Conservation (phyloP, 2,329 filamentous ascomycete genomes). For the Polychaeton citri region DNA sequence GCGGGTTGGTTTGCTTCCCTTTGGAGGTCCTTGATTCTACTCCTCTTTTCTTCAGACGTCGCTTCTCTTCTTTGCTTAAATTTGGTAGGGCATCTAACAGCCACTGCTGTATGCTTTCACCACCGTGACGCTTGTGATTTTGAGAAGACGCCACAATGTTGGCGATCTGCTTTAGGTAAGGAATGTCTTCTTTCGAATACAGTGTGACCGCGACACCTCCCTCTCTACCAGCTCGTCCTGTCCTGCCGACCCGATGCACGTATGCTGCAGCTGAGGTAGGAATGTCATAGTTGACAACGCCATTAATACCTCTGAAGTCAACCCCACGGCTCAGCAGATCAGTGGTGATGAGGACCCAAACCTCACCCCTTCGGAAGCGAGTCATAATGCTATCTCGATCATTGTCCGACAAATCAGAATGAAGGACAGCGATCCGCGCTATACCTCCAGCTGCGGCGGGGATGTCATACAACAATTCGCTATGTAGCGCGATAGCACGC, state of each 20-base stretch:
- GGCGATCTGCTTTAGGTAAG: constrained; percentile 77
- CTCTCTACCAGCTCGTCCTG: constrained; percentile 72
- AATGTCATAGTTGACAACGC: constrained; percentile 95
- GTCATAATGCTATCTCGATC: constrained; percentile 73
- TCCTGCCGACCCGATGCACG: constrained; percentile 84
- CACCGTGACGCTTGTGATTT: constrained; percentile 39
- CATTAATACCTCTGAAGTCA: constrained; percentile 89
- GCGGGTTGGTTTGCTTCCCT: constrained; percentile 24
- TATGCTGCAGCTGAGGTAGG: constrained; percentile 83
- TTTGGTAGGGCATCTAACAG: constrained; percentile 75
- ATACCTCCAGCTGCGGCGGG: constrained; percentile 75
- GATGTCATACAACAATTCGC: constrained; percentile 89
- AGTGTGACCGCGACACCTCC: constrained; percentile 86
- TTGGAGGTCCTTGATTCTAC: constrained; percentile 53
- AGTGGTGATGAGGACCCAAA: constrained; percentile 94
- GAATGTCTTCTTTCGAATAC: constrained; percentile 90
- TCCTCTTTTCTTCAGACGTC: constrained; percentile 68
- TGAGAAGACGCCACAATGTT: constrained; percentile 83
- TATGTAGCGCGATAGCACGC: constrained; percentile 72
- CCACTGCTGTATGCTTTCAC: constrained; percentile 61
- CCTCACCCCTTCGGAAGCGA: constrained; percentile 76
- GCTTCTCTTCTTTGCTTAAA: constrained; percentile 69
- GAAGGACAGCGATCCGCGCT: constrained; percentile 74
- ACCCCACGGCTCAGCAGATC: constrained; percentile 85
- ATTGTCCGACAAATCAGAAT: constrained; percentile 68